Percentiles rank a stretch among this genome's conserved stretches.
Evolutionary conservation across 2,329 filamentous ascomycete species (phyloP).

Genomic region (Aureobasidium musti): DNA sequence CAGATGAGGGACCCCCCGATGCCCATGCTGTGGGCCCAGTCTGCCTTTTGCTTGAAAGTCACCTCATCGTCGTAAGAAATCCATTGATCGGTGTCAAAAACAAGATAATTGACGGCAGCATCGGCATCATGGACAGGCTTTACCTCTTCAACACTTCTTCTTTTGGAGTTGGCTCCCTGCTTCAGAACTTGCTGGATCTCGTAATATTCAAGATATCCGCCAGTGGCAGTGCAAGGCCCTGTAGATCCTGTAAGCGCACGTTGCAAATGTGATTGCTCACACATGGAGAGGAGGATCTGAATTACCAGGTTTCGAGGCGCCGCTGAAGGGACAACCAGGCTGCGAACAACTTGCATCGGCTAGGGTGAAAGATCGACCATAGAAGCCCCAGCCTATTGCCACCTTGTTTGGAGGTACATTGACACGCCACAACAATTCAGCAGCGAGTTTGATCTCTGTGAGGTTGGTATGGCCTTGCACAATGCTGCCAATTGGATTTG

Average conservation of each 20-base stretch:
- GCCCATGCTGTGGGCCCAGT: slow-evolving; percentile 40
- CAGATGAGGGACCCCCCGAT: slow-evolving; percentile 38
- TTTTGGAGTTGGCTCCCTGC: too few relatives aligned
- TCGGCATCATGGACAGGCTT: slow-evolving; percentile 35
- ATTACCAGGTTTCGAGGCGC: slow-evolving; percentile 35
- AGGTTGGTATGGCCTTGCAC: slow-evolving; percentile 50
- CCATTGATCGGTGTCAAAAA: slow-evolving; percentile 44
- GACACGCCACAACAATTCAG: slow-evolving; percentile 53
- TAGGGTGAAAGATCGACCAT: slow-evolving; percentile 46
- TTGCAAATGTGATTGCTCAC: too few relatives aligned
- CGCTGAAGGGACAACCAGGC: slow-evolving; percentile 13
- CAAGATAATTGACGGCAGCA: slow-evolving; percentile 42
- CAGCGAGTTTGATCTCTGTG: slow-evolving; percentile 48
- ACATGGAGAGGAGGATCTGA: too few relatives aligned
- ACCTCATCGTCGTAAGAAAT: slow-evolving; percentile 45
- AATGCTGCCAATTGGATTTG: slow-evolving; percentile 39
- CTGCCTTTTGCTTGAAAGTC: slow-evolving; percentile 42
- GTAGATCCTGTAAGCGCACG: too few relatives aligned
- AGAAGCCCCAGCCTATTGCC: slow-evolving; percentile 34
- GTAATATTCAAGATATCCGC: slow-evolving; percentile 41
- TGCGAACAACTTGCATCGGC: slow-evolving; percentile 33
- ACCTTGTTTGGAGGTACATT: slow-evolving; percentile 48
- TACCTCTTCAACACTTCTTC: too few relatives aligned
- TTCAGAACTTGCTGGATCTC: slow-evolving; percentile 44
- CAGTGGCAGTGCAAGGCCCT: slow-evolving; percentile 37